Evolutionary conservation across 2,329 filamentous ascomycete genomes (phyloP), one percentile per base, ranked within the genome.

Genomic region (Arthrobotrys musiformis): DNA sequence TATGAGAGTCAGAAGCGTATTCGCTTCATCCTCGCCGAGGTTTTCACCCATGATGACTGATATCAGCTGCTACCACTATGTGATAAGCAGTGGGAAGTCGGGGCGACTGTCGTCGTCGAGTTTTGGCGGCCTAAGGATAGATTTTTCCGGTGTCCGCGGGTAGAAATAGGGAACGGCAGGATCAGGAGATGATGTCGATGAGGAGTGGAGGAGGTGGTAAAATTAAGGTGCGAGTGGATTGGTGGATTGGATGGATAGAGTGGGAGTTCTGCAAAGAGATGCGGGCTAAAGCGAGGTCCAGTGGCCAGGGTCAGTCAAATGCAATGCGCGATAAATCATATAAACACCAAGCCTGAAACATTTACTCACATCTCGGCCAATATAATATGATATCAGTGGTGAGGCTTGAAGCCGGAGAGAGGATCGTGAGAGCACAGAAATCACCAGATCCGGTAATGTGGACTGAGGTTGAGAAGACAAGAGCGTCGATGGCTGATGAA

Each of bases 11-110:
- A 78, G 67, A 72, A 78, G 68, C 74, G 48, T 46, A 42, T 62
- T 72, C 46, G 67, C 74, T 70, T 78, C 74, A 15, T 78, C 74
- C 67, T 78, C 74, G 67, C 56, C 66, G 60, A 78, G 64, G 58
- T 56, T 64, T 64, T 76, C 74, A 60, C 66, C 54, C 68, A 78
- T 78, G 74, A 46, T 72, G 67, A 54, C 24, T 33, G 37, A 46
- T 26, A 58, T 60, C 56, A 72, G 63, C 61, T 78, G 54, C 50
- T 48, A 63, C 50, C 44, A 56, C 70, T 48, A 50, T 24, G 62
- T 62, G 70, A 50, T 50, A 50, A 46, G 48, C 30, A 62, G 52
- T 62, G 60, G 44, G 28, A 58, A 72, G 35, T 30, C 44, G 35
- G 46, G 58, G 35, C 48, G 68, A 72, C 56, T 40, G 60, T 44